phyloP scores from a whole-genome alignment of 208 protist genomes.

The Acanthamoeba royreba region DNA sequence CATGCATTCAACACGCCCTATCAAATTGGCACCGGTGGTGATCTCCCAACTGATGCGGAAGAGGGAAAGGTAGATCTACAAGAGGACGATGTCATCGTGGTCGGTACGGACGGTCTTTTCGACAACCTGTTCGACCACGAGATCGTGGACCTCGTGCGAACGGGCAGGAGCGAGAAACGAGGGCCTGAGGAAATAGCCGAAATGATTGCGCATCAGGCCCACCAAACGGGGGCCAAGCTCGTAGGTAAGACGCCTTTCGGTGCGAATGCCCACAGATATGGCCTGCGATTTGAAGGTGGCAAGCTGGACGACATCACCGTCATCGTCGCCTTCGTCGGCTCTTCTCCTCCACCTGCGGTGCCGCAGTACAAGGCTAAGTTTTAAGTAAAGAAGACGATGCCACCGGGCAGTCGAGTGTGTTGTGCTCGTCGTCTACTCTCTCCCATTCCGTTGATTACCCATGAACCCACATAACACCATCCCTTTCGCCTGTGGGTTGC shows the following conservation, averaged over 20 bases:
- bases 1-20: background rate
- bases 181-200: background rate
- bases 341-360: too few species aligned
- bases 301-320: slow-evolving; percentile 46
- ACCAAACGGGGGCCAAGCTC: background rate
- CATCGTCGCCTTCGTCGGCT: background rate
- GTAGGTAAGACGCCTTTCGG: background rate
- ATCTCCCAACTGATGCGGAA: background rate
- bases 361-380: too few species aligned
- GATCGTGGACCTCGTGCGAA: background rate
- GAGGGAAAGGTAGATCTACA: background rate
- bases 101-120: slow-evolving; percentile 1
- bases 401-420: too few species aligned
- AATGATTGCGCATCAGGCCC: background rate
- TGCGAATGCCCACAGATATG: background rate
- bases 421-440: too few species aligned
- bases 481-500: too few species aligned
- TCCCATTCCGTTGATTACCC: too few species aligned
- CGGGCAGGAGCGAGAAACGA: background rate
- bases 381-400: too few species aligned
- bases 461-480: too few species aligned
- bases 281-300: background rate
- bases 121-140: slow-evolving; percentile 35
- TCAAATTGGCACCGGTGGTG: background rate
- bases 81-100: slow-evolving; percentile 8